Evolutionary conservation across 108 stramenopile genomes (phyloP), one percentile per base, ranked within the genome.

Genomic region (Cylindrotheca fusiformis): DNA sequence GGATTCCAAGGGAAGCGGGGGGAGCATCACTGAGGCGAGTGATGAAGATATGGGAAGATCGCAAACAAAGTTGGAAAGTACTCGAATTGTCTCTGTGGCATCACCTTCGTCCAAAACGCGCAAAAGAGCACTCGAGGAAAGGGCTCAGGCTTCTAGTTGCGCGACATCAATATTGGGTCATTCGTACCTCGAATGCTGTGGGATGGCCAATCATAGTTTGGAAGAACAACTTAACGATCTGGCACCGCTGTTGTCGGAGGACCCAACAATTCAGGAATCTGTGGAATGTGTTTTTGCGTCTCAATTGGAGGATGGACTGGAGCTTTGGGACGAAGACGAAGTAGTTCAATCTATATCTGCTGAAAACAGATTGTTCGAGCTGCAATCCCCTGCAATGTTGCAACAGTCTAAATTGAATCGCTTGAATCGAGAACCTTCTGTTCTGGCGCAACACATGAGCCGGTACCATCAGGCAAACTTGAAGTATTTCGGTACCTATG

Each of bases 261-360:
- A 84, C 72, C 83, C 83, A 6, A 77, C 76, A 5, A 55, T 84
- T 0, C 75, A 84, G 48, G 83, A 84, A 58, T 80, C 79, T 0
- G 74, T 84, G 59, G 83, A 84, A 55, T 84, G 83, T 32, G 67
- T 84, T 23, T 84, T 84, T 77, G 79, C 68, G 2, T 68, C 69
- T 17, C 83, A 80, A 45, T 53, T 77, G 20, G 68, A 68, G 28
- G 70, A 68, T 26, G 75, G 72, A 21, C 31, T 76, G 3, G 52
- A 72, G 0, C 47, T 69, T 5, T 69, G 65, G 76, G 63, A 56
- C 10, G 52, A 69, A 8, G 56, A 66, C 31, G 61, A 60, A 8
- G n/a, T n/a, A n/a, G n/a, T n/a, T n/a, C n/a, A n/a, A n/a, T n/a
- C n/a, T n/a, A n/a, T n/a, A n/a, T n/a, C n/a, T n/a, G n/a, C n/a